Evolutionary conservation across 495 filamentous ascomycete species (phyloP), one percentile per base, ranked within the genome.

Genomic region (Penicillium roqueforti): DNA sequence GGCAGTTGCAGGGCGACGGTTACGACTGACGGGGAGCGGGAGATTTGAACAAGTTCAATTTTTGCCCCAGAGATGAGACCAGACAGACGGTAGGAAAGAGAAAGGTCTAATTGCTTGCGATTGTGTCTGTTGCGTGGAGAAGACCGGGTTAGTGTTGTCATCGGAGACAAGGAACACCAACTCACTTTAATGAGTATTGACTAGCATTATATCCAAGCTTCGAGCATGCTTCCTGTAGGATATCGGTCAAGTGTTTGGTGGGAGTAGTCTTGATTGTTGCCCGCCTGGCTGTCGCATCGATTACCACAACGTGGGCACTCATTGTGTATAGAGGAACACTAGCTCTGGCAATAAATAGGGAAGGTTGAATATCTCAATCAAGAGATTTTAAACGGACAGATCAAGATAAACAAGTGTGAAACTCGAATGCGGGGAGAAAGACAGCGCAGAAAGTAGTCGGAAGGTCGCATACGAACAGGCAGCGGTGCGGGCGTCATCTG

Each of bases 241-340:
- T 77, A 68, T 97, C 92, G 25, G 85, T 85, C 50, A 98, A 70
- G 53, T 87, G 82, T 55, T 83, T 95, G 25, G 78, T 79, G 6
- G 95, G 91, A 0, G 79, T 85, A 29, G 92, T 90, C 68, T 93
- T 95, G 67, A 98, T 74, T n/a, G 80, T 86, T 32, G 80, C 79
- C 59, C 87, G 80, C 55, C 84, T 81, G 55, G 87, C 81, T 54
- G 87, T 82, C 32, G 85, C 79, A 65, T 92, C 87, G 41, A 96
- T 80, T 34, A 98, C 88, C 56, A 92, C 85, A 53, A 98, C 88
- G 67, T 93, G 88, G 31, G 92, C 87, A 54, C 89, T 85, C 89
- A 96, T 96, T 58, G 55, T 36, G 34, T 47, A 32, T 38, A 14
- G 37, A 37, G 38, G 38, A 38, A 37, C 22, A 32, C 10, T 29